Base-by-base conservation (phyloP, 441 rosid genomes). In the Erodium texanum region DNA sequence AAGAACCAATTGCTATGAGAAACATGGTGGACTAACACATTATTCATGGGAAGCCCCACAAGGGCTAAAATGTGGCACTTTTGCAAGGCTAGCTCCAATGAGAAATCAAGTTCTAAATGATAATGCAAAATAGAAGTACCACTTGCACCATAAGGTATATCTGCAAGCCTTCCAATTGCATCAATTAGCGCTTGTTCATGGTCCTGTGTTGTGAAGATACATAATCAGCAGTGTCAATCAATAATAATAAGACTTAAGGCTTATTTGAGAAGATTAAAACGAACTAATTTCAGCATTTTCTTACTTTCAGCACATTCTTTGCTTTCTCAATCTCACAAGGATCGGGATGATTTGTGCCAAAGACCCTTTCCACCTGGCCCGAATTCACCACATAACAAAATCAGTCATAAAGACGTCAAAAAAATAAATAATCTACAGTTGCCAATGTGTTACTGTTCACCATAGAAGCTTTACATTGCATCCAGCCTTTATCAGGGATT, bases 131-230 rank as follows among this genome's bases (percentile, higher is more conserved):
- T 48, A 6, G 76, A 89, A 82, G 87, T 90, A 87, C 97, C 99
- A 68, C 98, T 94, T 86, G 89, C 98, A 74, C 93, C 93, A 45
- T 92, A 98, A 76, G 98, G 90, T 63, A 92, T 93, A 79, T 85
- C 98, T 82, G 89, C 98, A 38, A 95, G 96, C 85, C 85, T 86
- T 7, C 96, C 87, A 71, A 95, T 95, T 59, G 97, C 99, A 62
- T 86, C 87, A 11, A 90, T 73, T 41, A 95, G 87, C 65, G 98
- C 92, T 83, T 83, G 87, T 70, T 95, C 99, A 56, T 95, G 99
- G 19, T 95, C 98, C 99, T 92, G 81, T 75, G 74, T 64, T 64
- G 67, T 24, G 65, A 70, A 68, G 74, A 38, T 62, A n/a, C 36
- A 59, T 27, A 20, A 34, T 20, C 15, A 54, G 69, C 27, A 27